These are phyloP conservation scores for Trichosanthes cucumerina DNA, from an alignment of 306 rosid genomes.

Conservation along the genomic window DNA sequence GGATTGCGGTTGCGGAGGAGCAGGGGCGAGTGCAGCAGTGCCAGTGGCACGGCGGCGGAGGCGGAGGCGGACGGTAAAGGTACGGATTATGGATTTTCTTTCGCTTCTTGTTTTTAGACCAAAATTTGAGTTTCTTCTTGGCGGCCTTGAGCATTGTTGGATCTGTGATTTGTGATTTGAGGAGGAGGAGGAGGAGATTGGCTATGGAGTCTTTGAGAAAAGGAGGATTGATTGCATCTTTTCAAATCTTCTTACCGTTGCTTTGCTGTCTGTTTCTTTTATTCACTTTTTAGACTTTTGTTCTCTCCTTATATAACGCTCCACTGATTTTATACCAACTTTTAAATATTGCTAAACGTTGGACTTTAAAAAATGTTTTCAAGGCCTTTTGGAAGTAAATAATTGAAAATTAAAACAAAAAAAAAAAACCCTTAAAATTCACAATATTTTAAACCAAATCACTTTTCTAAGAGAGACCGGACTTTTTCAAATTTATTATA, in stretches of 20 bases:
- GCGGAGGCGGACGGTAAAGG: constrained; percentile 12
- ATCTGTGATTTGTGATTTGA: neutral
- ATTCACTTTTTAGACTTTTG: neutral
- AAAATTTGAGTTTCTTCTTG: constrained; percentile 49
- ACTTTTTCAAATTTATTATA: no score
- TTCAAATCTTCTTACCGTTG: constrained; percentile 1
- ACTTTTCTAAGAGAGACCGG: no score
- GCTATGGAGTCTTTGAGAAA: neutral
- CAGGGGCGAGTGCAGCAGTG: constrained; percentile 2
- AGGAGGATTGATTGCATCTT: neutral
- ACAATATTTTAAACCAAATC: no score
- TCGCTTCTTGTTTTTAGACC: constrained; percentile 37
- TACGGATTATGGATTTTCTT: constrained; percentile 9
- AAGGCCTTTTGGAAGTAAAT: no score
- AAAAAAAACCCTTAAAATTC: no score
- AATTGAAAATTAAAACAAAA: no score
- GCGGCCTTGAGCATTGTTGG: constrained; percentile 26
- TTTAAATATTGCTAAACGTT: no score
- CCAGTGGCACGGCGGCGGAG: constrained; percentile 4
- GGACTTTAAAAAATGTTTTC: no score
- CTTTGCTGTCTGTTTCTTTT: neutral
- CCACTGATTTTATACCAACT: neutral
- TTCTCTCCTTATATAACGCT: neutral
- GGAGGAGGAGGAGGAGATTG: neutral
- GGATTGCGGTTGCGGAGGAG: constrained; percentile 9